Percentiles rank a stretch among this genome's conserved stretches.
Evolutionary conservation across 768 basidiomycete species (phyloP).

Genomic region (Phaffia australis): DNA sequence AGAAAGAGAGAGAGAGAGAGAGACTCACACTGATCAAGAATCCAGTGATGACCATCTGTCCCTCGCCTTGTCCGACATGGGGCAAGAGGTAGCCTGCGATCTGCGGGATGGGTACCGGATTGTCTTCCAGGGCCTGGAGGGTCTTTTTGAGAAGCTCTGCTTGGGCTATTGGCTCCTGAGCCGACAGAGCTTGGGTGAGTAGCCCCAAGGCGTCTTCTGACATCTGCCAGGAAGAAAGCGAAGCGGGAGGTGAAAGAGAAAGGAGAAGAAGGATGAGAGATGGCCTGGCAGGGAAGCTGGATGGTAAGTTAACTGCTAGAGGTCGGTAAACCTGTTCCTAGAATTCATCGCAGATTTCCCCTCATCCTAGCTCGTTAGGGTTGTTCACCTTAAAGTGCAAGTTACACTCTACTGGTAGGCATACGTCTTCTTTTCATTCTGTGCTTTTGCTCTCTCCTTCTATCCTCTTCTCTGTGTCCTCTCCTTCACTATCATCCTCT

Average conservation of each 20-base stretch:
- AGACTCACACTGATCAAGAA: background rate
- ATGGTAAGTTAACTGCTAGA: too few relatives aligned
- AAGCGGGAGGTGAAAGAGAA: background rate
- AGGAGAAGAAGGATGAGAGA: background rate
- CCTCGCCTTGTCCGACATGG: background rate
- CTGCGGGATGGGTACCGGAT: conserved; percentile 14
- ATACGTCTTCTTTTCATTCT: too few relatives aligned
- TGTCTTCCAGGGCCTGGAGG: conserved; percentile 10
- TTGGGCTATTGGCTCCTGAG: conserved; percentile 1
- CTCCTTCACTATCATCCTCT: too few relatives aligned
- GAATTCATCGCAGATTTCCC: too few relatives aligned
- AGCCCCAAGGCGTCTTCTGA: conserved; percentile 17
- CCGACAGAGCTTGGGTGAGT: conserved; percentile 20
- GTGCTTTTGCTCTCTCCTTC: too few relatives aligned
- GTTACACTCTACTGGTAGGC: too few relatives aligned
- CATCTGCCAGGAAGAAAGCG: background rate
- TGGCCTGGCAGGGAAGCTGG: background rate
- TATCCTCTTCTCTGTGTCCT: too few relatives aligned
- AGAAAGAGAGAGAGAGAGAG: background rate
- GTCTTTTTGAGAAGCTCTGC: background rate
- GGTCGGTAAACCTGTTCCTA: too few relatives aligned
- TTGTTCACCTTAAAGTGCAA: too few relatives aligned
- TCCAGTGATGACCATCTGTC: conserved; percentile 10
- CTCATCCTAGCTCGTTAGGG: too few relatives aligned
- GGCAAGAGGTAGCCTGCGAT: conserved; percentile 24